A percentile compares a stretch with the other conserved stretches of the same genome.
Conservation (phyloP, 768 basidiomycete genomes). For the Tremella yokohamensis region DNA sequence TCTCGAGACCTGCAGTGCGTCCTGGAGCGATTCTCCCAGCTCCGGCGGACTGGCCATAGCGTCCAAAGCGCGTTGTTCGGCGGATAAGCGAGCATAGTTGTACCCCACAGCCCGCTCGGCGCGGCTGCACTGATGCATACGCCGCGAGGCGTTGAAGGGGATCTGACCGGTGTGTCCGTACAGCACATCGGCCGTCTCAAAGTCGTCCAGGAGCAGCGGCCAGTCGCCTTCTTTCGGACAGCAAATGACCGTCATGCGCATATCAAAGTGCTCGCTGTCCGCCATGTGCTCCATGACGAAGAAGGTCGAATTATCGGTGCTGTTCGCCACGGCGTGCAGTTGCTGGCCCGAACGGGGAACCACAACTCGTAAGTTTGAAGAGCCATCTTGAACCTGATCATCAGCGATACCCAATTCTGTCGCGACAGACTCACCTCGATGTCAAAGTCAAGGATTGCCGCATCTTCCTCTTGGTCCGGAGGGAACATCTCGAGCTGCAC, state of each 20-base stretch:
- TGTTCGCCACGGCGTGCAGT: slow-evolving; percentile 30
- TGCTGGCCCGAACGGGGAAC: slow-evolving; percentile 35
- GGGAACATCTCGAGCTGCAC: slow-evolving; percentile 24
- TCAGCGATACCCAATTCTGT: neutral
- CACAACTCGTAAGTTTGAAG: slow-evolving; percentile 35
- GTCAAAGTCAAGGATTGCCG: slow-evolving; percentile 37
- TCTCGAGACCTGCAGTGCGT: neutral
- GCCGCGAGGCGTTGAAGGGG: slow-evolving; percentile 43
- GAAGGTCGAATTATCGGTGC: slow-evolving; percentile 23
- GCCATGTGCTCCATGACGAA: slow-evolving; percentile 21
- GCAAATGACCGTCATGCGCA: slow-evolving; percentile 47
- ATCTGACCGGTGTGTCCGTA: slow-evolving; percentile 46
- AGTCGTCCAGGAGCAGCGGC: slow-evolving; percentile 49
- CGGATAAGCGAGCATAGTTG: slow-evolving; percentile 6
- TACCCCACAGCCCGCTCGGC: slow-evolving; percentile 26
- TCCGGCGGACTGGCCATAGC: slow-evolving; percentile 1
- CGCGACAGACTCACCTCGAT: slow-evolving; percentile 30
- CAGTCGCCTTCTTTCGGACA: slow-evolving; percentile 45
- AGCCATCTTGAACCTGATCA: slow-evolving; percentile 28
- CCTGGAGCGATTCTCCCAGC: neutral
- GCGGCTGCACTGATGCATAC: slow-evolving; percentile 32
- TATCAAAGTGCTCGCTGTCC: slow-evolving; percentile 32
- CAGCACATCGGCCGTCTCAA: slow-evolving; percentile 42
- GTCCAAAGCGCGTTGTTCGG: neutral
- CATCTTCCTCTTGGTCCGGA: slow-evolving; percentile 15